Evolutionary conservation across 345 rosid species (phyloP).

Genomic region (Durio zibethinus): DNA sequence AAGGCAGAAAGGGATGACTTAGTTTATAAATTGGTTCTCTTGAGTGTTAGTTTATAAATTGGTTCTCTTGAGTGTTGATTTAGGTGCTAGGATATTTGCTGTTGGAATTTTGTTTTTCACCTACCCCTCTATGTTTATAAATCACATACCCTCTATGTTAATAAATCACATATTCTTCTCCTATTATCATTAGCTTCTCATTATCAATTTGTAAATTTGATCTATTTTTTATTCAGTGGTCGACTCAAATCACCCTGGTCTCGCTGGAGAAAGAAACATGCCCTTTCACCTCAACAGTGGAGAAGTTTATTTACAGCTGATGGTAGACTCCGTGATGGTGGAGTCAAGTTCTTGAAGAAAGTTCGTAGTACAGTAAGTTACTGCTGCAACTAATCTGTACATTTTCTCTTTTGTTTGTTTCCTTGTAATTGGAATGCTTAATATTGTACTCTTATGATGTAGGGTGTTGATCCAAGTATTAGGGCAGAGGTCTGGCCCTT

Average conservation of each 20-base stretch:
- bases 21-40: not conserved
- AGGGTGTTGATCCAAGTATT: conserved; percentile 92
- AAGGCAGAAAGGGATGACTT: not conserved
- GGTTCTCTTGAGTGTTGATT: not conserved
- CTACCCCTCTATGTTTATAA: not conserved
- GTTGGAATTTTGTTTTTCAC: not conserved
- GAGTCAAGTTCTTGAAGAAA: conserved; percentile 75
- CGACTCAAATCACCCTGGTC: conserved; percentile 90
- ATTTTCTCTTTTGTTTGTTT: conserved; percentile 10
- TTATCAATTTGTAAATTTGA: not conserved
- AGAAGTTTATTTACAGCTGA: conserved; percentile 58
- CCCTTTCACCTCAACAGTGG: conserved; percentile 75
- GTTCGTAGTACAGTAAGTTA: conserved; percentile 86
- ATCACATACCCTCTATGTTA: not conserved
- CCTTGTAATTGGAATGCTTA: conserved; percentile 15
- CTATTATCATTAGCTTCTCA: not conserved
- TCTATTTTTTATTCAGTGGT: conserved; percentile 40
- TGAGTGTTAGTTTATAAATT: not conserved
- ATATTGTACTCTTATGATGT: conserved; percentile 11
- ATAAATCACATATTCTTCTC: not conserved
- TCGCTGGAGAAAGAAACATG: conserved; percentile 65
- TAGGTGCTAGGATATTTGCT: not conserved
- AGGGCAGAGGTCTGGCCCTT: conserved; percentile 95
- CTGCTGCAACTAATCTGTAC: not conserved
- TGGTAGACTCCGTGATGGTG: conserved; percentile 76